Percentiles rank a stretch among this genome's conserved stretches.
phyloP scores from a whole-genome alignment of 345 rosid genomes.

The Lepidium aucheri region DNA sequence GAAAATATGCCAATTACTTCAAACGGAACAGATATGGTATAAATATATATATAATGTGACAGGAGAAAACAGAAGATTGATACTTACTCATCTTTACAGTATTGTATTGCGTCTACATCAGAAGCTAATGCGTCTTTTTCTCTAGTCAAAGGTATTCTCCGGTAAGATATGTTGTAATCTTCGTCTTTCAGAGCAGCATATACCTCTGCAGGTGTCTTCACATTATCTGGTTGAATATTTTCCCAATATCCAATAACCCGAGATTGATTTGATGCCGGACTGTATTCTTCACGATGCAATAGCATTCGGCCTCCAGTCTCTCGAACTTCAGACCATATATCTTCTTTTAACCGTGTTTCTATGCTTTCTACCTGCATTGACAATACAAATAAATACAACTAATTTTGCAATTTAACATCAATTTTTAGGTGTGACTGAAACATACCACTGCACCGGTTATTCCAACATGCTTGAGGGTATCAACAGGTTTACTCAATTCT shows the following conservation, averaged over 20 bases:
- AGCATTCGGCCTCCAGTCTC: conserved; percentile 78
- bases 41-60: background rate
- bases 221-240: conserved; percentile 67
- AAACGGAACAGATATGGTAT: background rate
- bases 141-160: conserved; percentile 91
- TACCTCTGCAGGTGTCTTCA: conserved; percentile 90
- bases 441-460: conserved; percentile 80
- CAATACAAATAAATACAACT: background rate
- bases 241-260: conserved; percentile 93
- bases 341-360: conserved; percentile 86
- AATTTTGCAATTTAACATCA: background rate
- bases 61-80: background rate
- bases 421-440: background rate
- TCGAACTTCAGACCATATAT: conserved; percentile 66
- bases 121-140: conserved; percentile 89
- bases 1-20: background rate
- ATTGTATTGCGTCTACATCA: conserved; percentile 80
- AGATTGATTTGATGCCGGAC: conserved; percentile 57
- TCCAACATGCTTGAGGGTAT: conserved; percentile 88
- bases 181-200: conserved; percentile 64
- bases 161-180: conserved; percentile 55
- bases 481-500: conserved; percentile 86
- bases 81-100: conserved; percentile 69
- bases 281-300: conserved; percentile 91
- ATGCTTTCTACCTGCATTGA: conserved; percentile 70